phyloP scores from a whole-genome alignment of 2,329 filamentous ascomycete species.

The Alternaria incomplexa region DNA sequence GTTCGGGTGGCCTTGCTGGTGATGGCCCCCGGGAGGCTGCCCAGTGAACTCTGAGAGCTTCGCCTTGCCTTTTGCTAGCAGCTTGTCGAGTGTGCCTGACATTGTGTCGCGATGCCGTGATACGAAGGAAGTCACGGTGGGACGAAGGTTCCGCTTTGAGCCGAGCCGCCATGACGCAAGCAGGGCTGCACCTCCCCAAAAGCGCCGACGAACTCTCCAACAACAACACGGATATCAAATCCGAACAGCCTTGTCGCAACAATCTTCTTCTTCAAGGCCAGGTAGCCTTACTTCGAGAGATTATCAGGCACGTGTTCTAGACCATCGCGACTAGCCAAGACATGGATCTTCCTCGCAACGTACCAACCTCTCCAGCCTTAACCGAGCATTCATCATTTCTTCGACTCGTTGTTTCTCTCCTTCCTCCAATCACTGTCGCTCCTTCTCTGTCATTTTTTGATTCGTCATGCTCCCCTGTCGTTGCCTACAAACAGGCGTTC shows the following conservation, averaged over 20 bases:
- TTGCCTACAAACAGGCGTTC: constrained; percentile 9
- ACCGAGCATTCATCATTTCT: background rate
- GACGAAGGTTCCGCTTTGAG: constrained; percentile 8
- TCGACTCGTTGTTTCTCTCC: background rate
- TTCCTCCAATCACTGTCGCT: background rate
- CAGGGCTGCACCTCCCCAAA: background rate
- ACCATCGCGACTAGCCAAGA: background rate
- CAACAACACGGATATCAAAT: background rate
- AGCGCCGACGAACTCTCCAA: background rate
- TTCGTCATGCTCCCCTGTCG: background rate
- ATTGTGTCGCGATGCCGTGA: constrained; percentile 20
- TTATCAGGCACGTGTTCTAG: background rate
- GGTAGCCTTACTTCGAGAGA: too few species aligned
- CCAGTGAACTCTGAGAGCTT: constrained; percentile 43
- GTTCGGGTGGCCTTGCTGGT: constrained; percentile 26
- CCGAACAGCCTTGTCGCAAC: background rate
- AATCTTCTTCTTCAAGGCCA: background rate
- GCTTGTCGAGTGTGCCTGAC: constrained; percentile 40
- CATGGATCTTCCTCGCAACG: background rate
- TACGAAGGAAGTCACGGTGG: background rate
- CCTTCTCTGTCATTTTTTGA: background rate
- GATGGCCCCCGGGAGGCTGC: constrained; percentile 27
- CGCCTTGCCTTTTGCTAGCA: constrained; percentile 46
- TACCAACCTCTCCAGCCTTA: background rate
- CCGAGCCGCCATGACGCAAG: constrained; percentile 17